phyloP scores from a whole-genome alignment of 306 rosid genomes.

The Cucumis cinereus region DNA sequence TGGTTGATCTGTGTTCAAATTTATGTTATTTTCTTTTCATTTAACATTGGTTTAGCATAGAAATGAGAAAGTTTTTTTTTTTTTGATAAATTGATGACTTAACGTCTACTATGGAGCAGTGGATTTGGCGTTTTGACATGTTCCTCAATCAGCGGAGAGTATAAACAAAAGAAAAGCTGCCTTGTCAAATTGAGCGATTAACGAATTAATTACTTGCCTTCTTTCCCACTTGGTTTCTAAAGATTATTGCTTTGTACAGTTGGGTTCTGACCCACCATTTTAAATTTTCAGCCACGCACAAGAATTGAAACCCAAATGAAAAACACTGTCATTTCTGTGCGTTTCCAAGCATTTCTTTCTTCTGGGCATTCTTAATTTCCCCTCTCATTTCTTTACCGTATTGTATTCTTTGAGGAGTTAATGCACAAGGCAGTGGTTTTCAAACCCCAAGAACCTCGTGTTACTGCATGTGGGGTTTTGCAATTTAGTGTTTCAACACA shows the following conservation, averaged over 20 bases:
- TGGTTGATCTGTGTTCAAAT: too few relatives aligned
- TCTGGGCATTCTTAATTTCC: not conserved
- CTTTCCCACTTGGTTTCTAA: not conserved
- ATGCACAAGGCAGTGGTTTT: not conserved
- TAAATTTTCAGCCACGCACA: not conserved
- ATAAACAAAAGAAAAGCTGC: not conserved
- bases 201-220: not conserved
- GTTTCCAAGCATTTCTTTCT: not conserved
- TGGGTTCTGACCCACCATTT: not conserved
- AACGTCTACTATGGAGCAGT: not conserved
- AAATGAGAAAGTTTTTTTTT: too few relatives aligned
- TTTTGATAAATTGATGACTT: too few relatives aligned
- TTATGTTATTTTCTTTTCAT: too few relatives aligned
- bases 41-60: too few relatives aligned
- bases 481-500: not conserved
- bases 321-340: not conserved
- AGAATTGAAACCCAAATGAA: not conserved
- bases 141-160: slow-evolving; percentile 7
- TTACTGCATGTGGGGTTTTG: not conserved
- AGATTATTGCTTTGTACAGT: not conserved
- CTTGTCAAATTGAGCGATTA: not conserved
- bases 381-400: not conserved
- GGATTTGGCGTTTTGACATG: not conserved
- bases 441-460: slow-evolving; percentile 3
- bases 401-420: not conserved